Evolutionary conservation across 257 asterid species (phyloP), one percentile per base, ranked within the genome.

Genomic region (Ocimum tenuiflorum): DNA sequence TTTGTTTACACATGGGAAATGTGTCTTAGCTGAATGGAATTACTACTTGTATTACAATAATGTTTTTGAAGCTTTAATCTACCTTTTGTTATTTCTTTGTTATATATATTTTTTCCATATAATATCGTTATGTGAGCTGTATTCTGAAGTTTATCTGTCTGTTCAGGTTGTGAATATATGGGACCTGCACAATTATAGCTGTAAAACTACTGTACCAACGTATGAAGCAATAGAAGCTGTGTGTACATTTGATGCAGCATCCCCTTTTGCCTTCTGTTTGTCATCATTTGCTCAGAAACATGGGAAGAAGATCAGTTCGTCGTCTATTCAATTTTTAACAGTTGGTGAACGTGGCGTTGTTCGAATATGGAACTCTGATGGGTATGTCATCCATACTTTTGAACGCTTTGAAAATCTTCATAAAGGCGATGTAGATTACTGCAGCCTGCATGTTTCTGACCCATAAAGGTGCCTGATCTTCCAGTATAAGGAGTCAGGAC

Each of bases 261-360:
- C 94, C 68, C 84, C 87, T 15, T 89, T 89, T 31, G 70, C 84
- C 59, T 61, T 77, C 41, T 80, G 61, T 63, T 69, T 88, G 70
- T 75, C 88, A 67, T 75, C 79, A 38, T 77, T 54, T 70, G 48
- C 73, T 14, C 67, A 79, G 71, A 76, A 76, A 68, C 76, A 67
- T 17, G 81, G 78, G 68, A 86, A 82, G 85, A 78, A 68, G 61
- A 78, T 63, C 55, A 80, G 65, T 60, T 72, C 83, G 58, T 80
- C 86, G 23, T 76, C 91, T 45, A 43, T 83, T 77, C 80, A 79
- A 58, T 94, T 90, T 68, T 47, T 90, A 56, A 94, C 99, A 20
- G 95, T 88, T 71, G 99, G 99, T 71, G 99, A 94, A 73, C 97
- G 97, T 51, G 99, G 95, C 66, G 69, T 90, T 60, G 88, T 90